Evolutionary conservation across 345 rosid species (phyloP), one percentile per base, ranked within the genome.

Genomic region (Eucalyptus viminalis): DNA sequence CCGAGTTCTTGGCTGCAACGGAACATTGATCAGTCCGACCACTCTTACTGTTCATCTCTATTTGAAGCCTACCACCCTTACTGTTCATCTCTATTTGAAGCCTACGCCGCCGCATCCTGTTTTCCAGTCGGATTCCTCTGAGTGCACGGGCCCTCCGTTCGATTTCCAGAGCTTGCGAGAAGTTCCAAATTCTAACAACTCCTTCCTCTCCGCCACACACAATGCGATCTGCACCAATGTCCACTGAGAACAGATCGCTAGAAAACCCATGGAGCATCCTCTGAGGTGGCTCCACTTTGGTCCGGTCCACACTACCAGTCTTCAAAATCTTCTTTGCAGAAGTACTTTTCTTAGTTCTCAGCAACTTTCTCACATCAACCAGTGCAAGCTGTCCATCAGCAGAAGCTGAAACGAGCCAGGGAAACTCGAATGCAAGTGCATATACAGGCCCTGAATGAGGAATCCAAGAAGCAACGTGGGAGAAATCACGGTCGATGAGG

Each of bases 401-500:
- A 31, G 99, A 95, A 88, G 98, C 96, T 49, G 99, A 96, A 90
- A 97, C 98, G 88, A 97, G 99, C 99, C 99, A 97, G 17, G 99
- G 99, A 89, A 97, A 97, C 94, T 97, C 99, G 86, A 97, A 97
- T 13, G 99, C 96, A 87, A 97, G 95, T 58, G 98, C 94, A 89
- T 94, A 81, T 14, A 97, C 96, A 69, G 99, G 95, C 86, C 99
- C 97, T 24, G 95, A 88, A 92, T 97, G 98, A 89, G 99, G 97
- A 90, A 93, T 88, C 99, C 99, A 97, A 34, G 97, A 93, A 29
- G 98, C 98, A 62, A 97, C 92, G 89, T 91, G 94, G 49, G 91
- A 80, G 60, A 92, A 88, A 58, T 90, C 89, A 86, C 90, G 87
- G 49, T 88, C 89, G 4, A 50, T 24, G 40, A 86, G 62, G 56